Percentiles rank a stretch among this genome's conserved stretches.
Conservation (phyloP, 805 yeast genomes). For the Teunomyces aglyptinius region DNA sequence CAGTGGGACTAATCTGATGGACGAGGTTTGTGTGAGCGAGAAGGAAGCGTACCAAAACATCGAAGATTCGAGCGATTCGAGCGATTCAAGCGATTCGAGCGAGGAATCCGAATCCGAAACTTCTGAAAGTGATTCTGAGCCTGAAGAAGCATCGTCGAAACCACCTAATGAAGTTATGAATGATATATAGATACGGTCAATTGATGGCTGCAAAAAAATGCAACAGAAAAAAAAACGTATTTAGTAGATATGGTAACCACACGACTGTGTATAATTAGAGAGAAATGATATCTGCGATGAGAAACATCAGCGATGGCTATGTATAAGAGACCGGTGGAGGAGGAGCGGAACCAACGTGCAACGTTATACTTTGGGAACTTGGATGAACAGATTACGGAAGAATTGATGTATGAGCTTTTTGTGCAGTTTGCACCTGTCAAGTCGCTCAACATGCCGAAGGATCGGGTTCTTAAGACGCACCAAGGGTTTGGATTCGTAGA, state of each 20-base stretch:
- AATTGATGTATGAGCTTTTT: conserved; percentile 74
- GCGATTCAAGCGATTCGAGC: conserved; percentile 7
- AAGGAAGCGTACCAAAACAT: conserved; percentile 3
- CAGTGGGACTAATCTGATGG: conserved; percentile 1
- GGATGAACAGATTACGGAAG: conserved; percentile 71
- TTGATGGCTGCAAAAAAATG: conserved; percentile 1
- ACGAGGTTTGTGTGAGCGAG: background rate
- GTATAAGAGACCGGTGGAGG: conserved; percentile 30
- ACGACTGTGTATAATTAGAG: background rate
- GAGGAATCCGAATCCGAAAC: conserved; percentile 7
- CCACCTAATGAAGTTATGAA: background rate
- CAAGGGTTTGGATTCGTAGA: conserved; percentile 92
- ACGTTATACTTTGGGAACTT: conserved; percentile 81
- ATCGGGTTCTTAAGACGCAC: conserved; percentile 63
- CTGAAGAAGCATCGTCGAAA: conserved; percentile 35
- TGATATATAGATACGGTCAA: conserved; percentile 1
- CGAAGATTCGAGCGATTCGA: background rate
- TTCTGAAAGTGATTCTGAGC: conserved; percentile 18
- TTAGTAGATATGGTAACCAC: background rate
- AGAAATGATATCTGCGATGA: background rate
- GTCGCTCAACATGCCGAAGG: conserved; percentile 74
- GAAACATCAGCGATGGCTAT: background rate
- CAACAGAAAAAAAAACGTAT: background rate
- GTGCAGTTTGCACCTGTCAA: conserved; percentile 80
- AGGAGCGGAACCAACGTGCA: conserved; percentile 57